Base-by-base conservation (phyloP, 176 grass and related monocot species). In the Avena sativa region DNA sequence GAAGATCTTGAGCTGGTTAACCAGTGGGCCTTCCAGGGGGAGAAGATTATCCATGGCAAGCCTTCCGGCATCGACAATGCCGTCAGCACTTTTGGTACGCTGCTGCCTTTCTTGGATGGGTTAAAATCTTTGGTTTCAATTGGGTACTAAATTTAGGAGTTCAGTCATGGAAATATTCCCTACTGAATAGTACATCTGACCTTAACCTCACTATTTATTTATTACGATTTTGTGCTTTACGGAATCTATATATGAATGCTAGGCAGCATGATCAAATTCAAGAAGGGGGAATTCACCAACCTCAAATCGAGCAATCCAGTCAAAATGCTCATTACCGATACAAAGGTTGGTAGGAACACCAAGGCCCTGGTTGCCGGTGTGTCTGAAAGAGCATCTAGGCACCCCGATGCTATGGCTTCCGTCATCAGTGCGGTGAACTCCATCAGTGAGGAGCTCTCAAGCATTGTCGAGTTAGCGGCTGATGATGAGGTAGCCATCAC, bases 221-320 rank as follows among this genome's bases (percentile, higher is more conserved):
- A 15, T 15, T 65, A 65, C 14, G 25, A 65, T 8, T 8, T 8
- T 67, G 5, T 32, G 28, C 28, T 67, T 67, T 16, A 67, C 64
- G 16, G 26, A 17, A 34, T 34, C 64, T 34, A 16, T 64, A 9
- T 52, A 60, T 79, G 36, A 87, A 72, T 91, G 6, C 47, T 83
- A 98, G 91, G 93, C 12, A 94, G 84, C 64, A 94, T 98, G 96
- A 98, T 98, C 65, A 95, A 92, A 80, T 98, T 98, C 79, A 98
- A 92, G 48, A 91, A 86, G 66, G 94, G 90, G 19, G 92, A 91
- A 43, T 67, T 94, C 63, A 88, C 74, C 21, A 92, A 85, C 73
- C 79, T 98, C 20, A 86, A 78, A 71, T 93, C 90, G 43, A 78
- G 25, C 65, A 91, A 91, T 20, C 80, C 94, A 15, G 61, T 98